Evolutionary conservation across 2,329 filamentous ascomycete genomes (phyloP).

Genomic region (Ophiostoma piceae): DNA sequence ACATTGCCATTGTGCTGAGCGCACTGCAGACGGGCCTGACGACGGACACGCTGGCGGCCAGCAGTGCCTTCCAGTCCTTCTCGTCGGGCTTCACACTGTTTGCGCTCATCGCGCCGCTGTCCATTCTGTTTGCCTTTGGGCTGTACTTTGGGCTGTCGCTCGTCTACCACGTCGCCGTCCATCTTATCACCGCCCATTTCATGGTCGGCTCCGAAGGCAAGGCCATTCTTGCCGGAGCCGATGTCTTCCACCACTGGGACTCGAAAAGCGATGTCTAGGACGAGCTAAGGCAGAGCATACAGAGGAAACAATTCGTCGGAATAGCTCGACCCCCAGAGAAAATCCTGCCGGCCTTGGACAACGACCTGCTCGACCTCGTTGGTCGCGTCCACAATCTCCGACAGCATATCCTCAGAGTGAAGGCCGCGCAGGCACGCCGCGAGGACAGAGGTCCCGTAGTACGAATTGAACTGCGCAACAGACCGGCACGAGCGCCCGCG

Average conservation of each 20-base stretch:
- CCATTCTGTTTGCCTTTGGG: conserved; percentile 25
- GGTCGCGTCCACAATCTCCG: conserved; percentile 26
- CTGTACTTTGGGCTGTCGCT: conserved; percentile 27
- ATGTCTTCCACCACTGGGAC: conserved; percentile 25
- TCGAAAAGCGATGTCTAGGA: conserved; percentile 24
- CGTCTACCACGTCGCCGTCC: conserved; percentile 25
- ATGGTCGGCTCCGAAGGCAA: conserved; percentile 4
- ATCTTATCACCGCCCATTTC: conserved; percentile 23
- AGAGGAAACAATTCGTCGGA: neutral
- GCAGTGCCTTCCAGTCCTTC: conserved; percentile 39
- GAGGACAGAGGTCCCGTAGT: conserved; percentile 27
- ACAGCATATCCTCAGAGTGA: conserved; percentile 22
- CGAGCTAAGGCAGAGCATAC: conserved; percentile 5
- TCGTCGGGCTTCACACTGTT: conserved; percentile 47
- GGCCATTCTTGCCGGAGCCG: conserved; percentile 10
- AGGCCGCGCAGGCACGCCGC: conserved; percentile 26
- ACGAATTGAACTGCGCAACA: conserved; percentile 29
- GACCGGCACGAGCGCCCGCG: conserved; percentile 28
- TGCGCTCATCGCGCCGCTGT: conserved; percentile 40
- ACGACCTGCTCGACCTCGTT: conserved; percentile 30
- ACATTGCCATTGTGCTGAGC: conserved; percentile 42
- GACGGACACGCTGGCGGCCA: conserved; percentile 34
- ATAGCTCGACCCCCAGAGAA: conserved; percentile 26
- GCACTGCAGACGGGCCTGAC: conserved; percentile 48
- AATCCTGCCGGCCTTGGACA: conserved; percentile 27